Base-by-base conservation (phyloP, 192 early-diverging fungal species). In the Linderina pennispora region DNA sequence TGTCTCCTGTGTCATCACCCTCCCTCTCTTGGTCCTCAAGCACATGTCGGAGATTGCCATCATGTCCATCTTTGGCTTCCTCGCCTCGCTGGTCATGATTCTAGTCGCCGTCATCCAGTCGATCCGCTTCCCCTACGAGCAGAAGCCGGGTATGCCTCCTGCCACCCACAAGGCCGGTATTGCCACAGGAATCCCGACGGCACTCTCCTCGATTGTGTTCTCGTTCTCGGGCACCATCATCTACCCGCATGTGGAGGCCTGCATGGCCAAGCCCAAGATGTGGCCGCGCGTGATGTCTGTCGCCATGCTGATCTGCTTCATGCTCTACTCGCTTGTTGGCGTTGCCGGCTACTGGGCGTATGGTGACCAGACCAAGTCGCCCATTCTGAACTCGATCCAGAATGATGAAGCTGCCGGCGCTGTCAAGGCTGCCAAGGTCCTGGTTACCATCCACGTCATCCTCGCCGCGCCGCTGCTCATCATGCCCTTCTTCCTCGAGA, bases 41-140 rank as follows among this genome's bases (percentile, higher is more conserved):
- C 71, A 80, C 5, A 81, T 91, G 77, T 84, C 83, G 26, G 88
- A 91, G 63, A 75, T 88, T 6, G 85, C 84, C 19, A 43, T 85
- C 18, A 41, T 82, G 43, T 80, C 80, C 43, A 66, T 81, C 20
- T 77, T 87, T 40, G 88, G 85, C 8, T 77, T 81, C 13, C 35
- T 81, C 13, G 81, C 88, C 0, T 85, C 88, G 0, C 26, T 91
- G 2, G 55, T 80, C 7, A 80, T 86, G 0, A 79, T 88, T 25
- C 31, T 74, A 13, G 77, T 87, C 17, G 77, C 82, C 0, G 50
- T 83, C 4, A 62, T 70, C 23, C 61, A 79, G 44, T 62, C 81
- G 8, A 32, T 80, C 15, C 46, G 50, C 11, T 23, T 61, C 1
- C 64, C 68, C 5, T 55, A 66, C 20, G 58, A 63, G 10, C 65